Evolutionary conservation across 345 rosid species (phyloP).

Genomic region (Aegle marmelos): DNA sequence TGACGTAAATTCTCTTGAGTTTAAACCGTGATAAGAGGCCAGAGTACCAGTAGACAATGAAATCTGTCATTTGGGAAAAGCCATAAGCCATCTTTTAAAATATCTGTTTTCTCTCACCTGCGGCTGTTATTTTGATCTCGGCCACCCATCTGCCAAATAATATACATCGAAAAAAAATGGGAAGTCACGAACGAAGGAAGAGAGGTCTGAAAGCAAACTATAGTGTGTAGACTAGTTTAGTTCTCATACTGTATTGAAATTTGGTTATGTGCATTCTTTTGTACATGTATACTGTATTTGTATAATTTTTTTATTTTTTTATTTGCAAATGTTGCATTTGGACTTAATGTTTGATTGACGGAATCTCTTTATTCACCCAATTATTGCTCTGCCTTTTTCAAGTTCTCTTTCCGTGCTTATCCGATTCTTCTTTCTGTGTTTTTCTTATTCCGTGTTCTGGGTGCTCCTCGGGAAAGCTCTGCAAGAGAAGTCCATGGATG

Average conservation of each 20-base stretch:
- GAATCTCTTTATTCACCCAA: not conserved
- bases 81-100: conserved; percentile 7
- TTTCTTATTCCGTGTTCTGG: not conserved
- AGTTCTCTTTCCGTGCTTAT: not conserved
- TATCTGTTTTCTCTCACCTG: conserved; percentile 17
- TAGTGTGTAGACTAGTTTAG: conserved; percentile 28
- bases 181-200: not conserved
- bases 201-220: conserved; percentile 3
- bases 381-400: not conserved
- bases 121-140: conserved; percentile 23
- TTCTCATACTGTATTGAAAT: conserved; percentile 25
- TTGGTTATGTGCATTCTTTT: conserved; percentile 52
- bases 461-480: not conserved
- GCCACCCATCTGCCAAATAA: conserved; percentile 14
- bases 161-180: conserved; percentile 7
- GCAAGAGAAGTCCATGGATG: not conserved
- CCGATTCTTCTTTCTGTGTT: not conserved
- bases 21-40: not conserved
- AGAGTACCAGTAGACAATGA: not conserved
- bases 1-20: conserved; percentile 22
- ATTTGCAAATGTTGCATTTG: conserved; percentile 3
- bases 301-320: conserved; percentile 12
- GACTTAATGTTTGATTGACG: not conserved
- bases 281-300: conserved; percentile 37
- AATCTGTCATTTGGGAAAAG: conserved; percentile 8